These are phyloP conservation scores for Cucumis cinereus DNA, from an alignment of 306 rosid genomes.

Conservation along the genomic window DNA sequence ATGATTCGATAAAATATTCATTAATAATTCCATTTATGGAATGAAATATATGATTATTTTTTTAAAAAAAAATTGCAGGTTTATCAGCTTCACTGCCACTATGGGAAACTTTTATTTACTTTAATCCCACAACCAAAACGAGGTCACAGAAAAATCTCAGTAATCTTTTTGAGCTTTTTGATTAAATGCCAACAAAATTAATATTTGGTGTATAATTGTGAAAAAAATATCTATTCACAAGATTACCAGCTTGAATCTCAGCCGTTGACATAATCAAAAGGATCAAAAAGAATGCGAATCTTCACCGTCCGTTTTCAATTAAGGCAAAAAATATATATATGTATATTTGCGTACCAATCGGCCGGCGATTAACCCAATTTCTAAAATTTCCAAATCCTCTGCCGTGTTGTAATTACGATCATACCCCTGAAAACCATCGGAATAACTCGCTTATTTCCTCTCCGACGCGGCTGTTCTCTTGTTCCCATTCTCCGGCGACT, in stretches of 20 bases:
- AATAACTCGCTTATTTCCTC: slow-evolving; percentile 74
- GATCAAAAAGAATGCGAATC: slow-evolving; percentile 5
- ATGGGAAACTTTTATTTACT: background rate
- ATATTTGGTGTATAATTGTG: background rate
- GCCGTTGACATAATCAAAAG: slow-evolving; percentile 12
- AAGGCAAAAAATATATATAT: background rate
- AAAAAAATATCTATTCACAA: background rate
- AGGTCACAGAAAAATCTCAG: background rate
- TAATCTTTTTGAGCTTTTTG: slow-evolving; percentile 4
- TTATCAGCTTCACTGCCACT: background rate
- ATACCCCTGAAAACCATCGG: slow-evolving; percentile 93
- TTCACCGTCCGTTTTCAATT: slow-evolving; percentile 3
- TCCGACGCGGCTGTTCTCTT: slow-evolving; percentile 52
- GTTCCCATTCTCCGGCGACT: slow-evolving; percentile 35
- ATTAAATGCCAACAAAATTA: background rate
- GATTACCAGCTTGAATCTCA: slow-evolving; percentile 11
- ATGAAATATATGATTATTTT: too few relatives aligned
- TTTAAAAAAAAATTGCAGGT: too few relatives aligned
- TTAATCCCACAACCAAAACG: background rate
- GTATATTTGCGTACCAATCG: background rate
- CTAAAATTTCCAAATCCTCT: background rate
- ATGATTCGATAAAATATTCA: too few relatives aligned
- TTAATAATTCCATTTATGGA: too few relatives aligned
- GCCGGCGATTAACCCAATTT: background rate
- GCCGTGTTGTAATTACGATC: slow-evolving; percentile 24